Percentiles rank a stretch among this genome's conserved stretches.
Evolutionary conservation across 257 asterid species (phyloP).

Genomic region (Nicotiana tabacum): DNA sequence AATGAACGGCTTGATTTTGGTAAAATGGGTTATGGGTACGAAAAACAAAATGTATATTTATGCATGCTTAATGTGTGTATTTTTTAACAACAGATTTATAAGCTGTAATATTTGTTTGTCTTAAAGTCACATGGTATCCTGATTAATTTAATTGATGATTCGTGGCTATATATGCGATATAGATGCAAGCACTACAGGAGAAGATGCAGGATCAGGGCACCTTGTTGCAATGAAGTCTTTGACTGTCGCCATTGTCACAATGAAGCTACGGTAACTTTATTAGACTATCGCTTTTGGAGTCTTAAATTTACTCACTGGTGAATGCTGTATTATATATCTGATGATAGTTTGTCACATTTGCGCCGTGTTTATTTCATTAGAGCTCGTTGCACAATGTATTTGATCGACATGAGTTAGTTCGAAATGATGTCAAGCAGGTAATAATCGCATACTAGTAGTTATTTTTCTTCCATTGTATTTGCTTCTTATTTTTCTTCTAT

Average conservation of each 20-base stretch:
- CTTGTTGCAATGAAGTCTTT: conserved; percentile 70
- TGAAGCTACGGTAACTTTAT: conserved; percentile 43
- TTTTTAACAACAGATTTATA: background rate
- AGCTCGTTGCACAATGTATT: conserved; percentile 43
- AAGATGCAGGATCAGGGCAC: conserved; percentile 64
- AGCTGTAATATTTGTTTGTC: background rate
- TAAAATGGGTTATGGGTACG: conserved; percentile 95
- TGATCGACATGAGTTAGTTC: conserved; percentile 80
- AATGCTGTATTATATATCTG: background rate
- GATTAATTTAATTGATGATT: background rate
- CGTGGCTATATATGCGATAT: background rate
- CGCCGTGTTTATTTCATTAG: conserved; percentile 34
- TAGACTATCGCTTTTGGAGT: background rate
- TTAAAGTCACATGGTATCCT: too few species aligned
- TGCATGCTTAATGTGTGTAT: background rate
- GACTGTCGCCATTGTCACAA: conserved; percentile 78
- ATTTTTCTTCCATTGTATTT: conserved; percentile 8
- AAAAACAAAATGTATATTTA: background rate
- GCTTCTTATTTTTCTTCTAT: background rate
- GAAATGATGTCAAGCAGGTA: conserved; percentile 85
- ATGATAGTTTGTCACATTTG: background rate
- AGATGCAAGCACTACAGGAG: conserved; percentile 74
- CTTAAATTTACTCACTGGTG: background rate
- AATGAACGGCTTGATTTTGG: conserved; percentile 87
- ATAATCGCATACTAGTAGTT: too few species aligned